Conservation (phyloP, 2,329 filamentous ascomycete species). For the Pseudogymnoascus verrucosus region DNA sequence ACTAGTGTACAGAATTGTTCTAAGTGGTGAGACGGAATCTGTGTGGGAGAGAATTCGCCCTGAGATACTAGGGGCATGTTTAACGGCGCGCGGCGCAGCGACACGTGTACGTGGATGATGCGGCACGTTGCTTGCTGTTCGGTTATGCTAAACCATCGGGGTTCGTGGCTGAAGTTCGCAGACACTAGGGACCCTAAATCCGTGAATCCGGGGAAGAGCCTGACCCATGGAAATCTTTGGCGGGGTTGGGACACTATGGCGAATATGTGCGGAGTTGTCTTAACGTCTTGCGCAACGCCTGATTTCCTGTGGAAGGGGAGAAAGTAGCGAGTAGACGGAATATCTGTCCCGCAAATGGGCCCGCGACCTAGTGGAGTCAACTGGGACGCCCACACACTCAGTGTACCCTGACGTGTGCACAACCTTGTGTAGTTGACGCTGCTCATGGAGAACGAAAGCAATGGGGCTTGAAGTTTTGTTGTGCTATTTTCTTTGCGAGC, state of each 20-base stretch:
- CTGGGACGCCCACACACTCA: neutral
- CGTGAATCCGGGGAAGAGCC: neutral
- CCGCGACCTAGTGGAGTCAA: neutral
- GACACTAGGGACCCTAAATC: neutral
- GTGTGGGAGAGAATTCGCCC: neutral
- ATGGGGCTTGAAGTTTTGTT: neutral
- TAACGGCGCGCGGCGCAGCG: neutral
- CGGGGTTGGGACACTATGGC: neutral
- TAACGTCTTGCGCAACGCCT: neutral
- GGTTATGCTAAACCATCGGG: neutral
- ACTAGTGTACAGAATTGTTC: neutral
- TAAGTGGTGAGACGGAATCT: neutral
- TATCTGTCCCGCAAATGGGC: neutral
- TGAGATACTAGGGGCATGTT: neutral
- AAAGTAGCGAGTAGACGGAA: neutral
- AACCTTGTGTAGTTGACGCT: neutral
- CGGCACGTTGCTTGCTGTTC: neutral
- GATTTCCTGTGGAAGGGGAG: neutral
- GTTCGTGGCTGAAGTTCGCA: neutral
- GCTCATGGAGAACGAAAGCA: neutral
- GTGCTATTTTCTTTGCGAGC: neutral
- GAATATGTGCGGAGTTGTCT: neutral
- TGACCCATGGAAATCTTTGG: neutral
- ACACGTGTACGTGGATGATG: neutral
- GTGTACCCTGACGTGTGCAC: neutral